These are phyloP conservation scores for Apiosordaria backusii DNA, from an alignment of 495 filamentous ascomycete species.

Conservation along the genomic window DNA sequence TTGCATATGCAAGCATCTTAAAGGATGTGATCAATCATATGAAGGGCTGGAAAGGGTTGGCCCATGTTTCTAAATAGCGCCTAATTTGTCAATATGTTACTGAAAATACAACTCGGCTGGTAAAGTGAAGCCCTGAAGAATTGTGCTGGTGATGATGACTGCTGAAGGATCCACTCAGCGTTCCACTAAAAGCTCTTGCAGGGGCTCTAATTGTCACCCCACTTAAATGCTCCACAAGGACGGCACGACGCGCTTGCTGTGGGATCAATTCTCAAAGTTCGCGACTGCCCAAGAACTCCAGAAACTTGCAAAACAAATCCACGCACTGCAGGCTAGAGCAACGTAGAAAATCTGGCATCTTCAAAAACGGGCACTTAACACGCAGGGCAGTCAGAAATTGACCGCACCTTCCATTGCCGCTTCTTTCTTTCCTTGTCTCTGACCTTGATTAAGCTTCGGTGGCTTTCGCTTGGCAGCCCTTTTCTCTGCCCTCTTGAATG, in stretches of 20 bases:
- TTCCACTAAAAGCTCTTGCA: neutral
- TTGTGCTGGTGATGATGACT: neutral
- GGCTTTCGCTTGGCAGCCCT: neutral
- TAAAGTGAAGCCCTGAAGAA: neutral
- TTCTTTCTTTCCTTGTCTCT: neutral
- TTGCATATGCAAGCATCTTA: neutral
- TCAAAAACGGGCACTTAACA: too few species aligned
- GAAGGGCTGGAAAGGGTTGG: neutral
- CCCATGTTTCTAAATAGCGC: neutral
- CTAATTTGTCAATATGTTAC: neutral
- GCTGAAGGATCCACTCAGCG: neutral
- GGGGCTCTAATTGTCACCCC: slow-evolving; percentile 15
- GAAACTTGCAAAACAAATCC: neutral
- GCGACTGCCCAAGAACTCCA: slow-evolving; percentile 7
- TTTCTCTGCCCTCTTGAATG: neutral
- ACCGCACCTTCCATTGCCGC: neutral
- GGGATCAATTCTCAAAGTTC: slow-evolving; percentile 8
- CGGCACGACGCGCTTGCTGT: slow-evolving; percentile 11
- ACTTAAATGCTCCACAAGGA: slow-evolving; percentile 11
- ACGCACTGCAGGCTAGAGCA: neutral
- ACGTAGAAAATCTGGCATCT: neutral
- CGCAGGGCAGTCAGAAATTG: too few species aligned
- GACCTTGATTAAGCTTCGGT: neutral
- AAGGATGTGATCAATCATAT: neutral
- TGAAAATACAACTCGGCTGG: neutral